A percentile compares a stretch with the other conserved stretches of the same genome.
Conservation (phyloP, 495 filamentous ascomycete species). For the Podospora australis region DNA sequence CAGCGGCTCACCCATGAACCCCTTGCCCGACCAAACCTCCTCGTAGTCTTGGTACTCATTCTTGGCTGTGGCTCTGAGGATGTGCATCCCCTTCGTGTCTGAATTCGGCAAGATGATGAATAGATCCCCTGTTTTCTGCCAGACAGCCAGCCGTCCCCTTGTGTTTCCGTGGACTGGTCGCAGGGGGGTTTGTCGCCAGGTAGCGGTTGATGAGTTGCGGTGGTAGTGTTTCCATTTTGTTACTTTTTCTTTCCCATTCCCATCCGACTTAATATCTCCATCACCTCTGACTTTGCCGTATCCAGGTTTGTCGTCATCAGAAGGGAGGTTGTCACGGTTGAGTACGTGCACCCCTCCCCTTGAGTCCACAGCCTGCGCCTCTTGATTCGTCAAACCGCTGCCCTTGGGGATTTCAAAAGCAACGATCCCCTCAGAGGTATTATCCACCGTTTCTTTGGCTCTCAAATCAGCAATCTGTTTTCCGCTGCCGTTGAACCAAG, state of each 20-base stretch:
- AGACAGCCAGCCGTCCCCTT: constrained; percentile 30
- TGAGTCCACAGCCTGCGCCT: constrained; percentile 39
- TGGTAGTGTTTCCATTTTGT: constrained; percentile 48
- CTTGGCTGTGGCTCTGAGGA: constrained; percentile 25
- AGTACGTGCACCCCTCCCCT: constrained; percentile 42
- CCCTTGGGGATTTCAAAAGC: constrained; percentile 37
- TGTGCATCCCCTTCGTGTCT: constrained; percentile 17
- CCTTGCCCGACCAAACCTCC: constrained; percentile 26
- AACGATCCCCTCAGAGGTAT: constrained; percentile 28
- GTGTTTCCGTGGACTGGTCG: constrained; percentile 27
- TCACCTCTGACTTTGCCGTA: too few species aligned
- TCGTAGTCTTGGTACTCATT: constrained; percentile 24
- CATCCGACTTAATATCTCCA: too few species aligned
- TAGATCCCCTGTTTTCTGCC: constrained; percentile 27
- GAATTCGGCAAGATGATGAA: constrained; percentile 33
- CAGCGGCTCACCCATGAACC: constrained; percentile 32
- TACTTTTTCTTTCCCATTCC: constrained; percentile 16
- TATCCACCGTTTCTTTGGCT: constrained; percentile 29
- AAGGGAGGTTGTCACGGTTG: constrained; percentile 35
- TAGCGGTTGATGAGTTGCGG: constrained; percentile 26
- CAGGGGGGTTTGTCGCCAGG: constrained; percentile 25
- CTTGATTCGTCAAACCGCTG: constrained; percentile 41
- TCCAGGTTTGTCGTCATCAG: too few species aligned
- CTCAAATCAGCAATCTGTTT: constrained; percentile 29
- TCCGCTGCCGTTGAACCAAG: constrained; percentile 33